Evolutionary conservation across 2,329 filamentous ascomycete species (phyloP), one percentile per base, ranked within the genome.

Genomic region (Fusarium nurragi): DNA sequence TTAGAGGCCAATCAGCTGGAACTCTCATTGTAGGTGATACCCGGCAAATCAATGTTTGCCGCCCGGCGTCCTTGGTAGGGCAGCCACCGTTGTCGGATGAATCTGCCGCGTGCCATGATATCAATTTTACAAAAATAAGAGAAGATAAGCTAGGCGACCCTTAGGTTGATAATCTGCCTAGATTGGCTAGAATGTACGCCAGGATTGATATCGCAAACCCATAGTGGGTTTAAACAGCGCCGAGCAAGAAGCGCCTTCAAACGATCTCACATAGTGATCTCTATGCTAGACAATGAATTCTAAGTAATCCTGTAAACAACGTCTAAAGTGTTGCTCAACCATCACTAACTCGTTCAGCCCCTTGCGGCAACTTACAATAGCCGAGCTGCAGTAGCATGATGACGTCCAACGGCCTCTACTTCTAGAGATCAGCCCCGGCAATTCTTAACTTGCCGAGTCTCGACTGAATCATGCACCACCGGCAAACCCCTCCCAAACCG

Each of bases 401-500:
- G 25, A 59, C 44, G 13, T 18, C 18, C 7, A 18, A 32, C 12
- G 21, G 36, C 18, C 16, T 50, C 23, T 26, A 19, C 14, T 36
- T 26, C 25, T 30, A 28, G 18, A 28, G 26, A 28, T 18, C 16
- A 19, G 21, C 14, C 21, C 16, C 63, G 63, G 63, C 63, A 66
- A 66, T 6, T 39, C 0, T 1, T 0, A 8, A 67, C 1, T 60
- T 66, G 14, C 63, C 63, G 63, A 34, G 18, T 28, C 16, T 34
- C 16, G 8, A 41, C 45, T 53, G 63, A 64, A 44, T 60, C 58
- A 67, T 54, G 58, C 23, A 28, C 22, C 25, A 37, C 22, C 63
- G 63, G 63, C 26, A 66, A 67, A 60, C 30, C 38, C 63, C 48
- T 66, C 63, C 64, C 56, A 32, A 37, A 26, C 63, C 58, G 63